Evolutionary conservation across 805 yeast species (phyloP), one percentile per base, ranked within the genome.

Genomic region (Candida glaebosa): DNA sequence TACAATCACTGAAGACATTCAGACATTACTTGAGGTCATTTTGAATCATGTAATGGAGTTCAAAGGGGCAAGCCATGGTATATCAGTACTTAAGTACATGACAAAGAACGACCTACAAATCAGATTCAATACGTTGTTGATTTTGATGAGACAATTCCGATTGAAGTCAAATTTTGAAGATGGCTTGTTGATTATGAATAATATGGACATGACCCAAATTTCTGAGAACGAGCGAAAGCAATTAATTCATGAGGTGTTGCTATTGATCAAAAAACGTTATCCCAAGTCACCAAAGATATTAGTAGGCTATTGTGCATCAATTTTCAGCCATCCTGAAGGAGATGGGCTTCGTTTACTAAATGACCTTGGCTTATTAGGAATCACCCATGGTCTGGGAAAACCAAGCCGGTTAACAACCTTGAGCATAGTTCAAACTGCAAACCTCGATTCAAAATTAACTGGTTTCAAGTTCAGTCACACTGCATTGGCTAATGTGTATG

Each of bases 31-130:
- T 2, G 51, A 54, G 19, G 48, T 57, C 3, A 50, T 65, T n/a
- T 48, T 67, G 22, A 44, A 52, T 22, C 61, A 67, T 40, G 52
- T 65, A 9, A 67, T 67, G 67, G 50, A 54, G 3, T 67, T 67
- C 48, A 67, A 64, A 41, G 70, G 71, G 1, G 54, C 67, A 0
- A 53, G 58, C 19, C 53, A 55, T 18, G 63, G 69, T 38, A 43
- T 58, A 8, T 57, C 58, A 12, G 62, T 68, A 3, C 50, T 69
- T 31, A 50, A 52, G 38, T 68, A 65, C 39, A 63, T 68, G 58
- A 34, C 48, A 10, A 50, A 58, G 17, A 56, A 61, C 34, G 42
- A 54, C 2, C 40, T 69, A 8, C 45, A 51, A 17, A 46, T 69
- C 5, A 44, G 49, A 6, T 57, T 59, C 12, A 47, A 49, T 2